These are phyloP conservation scores for Hericium rajendrae DNA, from an alignment of 768 basidiomycete genomes.

Conservation along the genomic window DNA sequence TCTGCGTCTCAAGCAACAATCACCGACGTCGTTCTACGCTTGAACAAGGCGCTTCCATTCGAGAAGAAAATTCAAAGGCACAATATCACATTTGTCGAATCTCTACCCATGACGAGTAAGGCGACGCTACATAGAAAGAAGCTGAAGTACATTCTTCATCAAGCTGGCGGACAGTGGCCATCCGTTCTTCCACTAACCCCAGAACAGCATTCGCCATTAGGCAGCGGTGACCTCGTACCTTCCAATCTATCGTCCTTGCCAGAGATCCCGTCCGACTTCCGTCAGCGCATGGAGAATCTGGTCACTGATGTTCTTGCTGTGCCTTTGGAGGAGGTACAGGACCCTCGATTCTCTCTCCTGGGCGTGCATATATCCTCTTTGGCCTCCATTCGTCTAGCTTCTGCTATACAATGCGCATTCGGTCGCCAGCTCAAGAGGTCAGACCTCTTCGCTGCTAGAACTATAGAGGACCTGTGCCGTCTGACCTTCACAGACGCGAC, in stretches of 20 bases:
- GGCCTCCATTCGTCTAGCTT: background rate
- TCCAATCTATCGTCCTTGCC: background rate
- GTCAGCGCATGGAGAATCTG: background rate
- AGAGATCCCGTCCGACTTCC: background rate
- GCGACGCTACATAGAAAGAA: background rate
- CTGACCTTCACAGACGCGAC: background rate
- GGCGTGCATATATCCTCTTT: background rate
- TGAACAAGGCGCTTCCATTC: background rate
- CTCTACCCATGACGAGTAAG: background rate
- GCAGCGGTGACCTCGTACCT: background rate
- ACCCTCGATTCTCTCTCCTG: background rate
- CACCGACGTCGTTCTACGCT: background rate
- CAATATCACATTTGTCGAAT: background rate
- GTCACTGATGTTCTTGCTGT: background rate
- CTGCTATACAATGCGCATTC: background rate
- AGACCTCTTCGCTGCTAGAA: background rate
- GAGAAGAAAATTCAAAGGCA: background rate
- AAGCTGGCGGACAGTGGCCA: background rate
- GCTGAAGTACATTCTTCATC: background rate
- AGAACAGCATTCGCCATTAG: background rate
- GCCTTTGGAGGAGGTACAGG: background rate
- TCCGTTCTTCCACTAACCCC: background rate
- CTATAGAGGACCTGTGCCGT: background rate
- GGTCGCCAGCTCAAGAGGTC: background rate
- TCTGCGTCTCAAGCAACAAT: background rate